Evolutionary conservation across 176 grass and related monocot species (phyloP), one percentile per base, ranked within the genome.

Genomic region (Avena sativa): DNA sequence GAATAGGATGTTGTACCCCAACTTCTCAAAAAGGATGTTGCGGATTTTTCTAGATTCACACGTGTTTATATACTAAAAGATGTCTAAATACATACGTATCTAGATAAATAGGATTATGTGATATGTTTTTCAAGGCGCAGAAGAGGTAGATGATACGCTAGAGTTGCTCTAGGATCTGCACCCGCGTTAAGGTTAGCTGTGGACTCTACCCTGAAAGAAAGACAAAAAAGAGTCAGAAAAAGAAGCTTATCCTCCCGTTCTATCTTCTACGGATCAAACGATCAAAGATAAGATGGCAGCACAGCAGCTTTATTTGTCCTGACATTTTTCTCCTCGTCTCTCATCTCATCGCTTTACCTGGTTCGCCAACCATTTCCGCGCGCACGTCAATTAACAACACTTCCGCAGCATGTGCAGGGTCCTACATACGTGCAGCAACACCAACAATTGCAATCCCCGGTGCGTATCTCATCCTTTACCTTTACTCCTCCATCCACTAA

Each of bases 211-310:
- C 6, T 43, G 15, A 16, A 57, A 19, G 17, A 57, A 57, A 57
- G 40, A 57, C 17, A 66, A 12, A 66, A 12, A 66, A 3, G 64
- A 67, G 64, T 67, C 40, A 7, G 64, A 30, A 84, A 14, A 44
- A 49, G 55, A 44, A 49, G 55, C 40, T 17, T 63, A 78, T 87
- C 79, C 79, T 90, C 12, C 82, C 68, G 13, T 1, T 28, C 28
- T 74, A 81, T 75, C 58, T 52, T 71, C 64, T 8, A 2, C 32
- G n/a, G 79, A 82, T 79, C 34, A 75, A 57, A 76, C 58, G 66
- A 78, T 46, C 43, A 65, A 38, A 83, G 84, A 87, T 87, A 90
- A 90, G 85, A 79, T 58, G 44, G 14, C 76, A 66, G 48, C 80
- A 19, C 88, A 59, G 79, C 84, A 82, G 55, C 71, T 70, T 82